These are phyloP conservation scores for Aspergillus carlsbadensis DNA, from an alignment of 495 filamentous ascomycete species.

Conservation along the genomic window DNA sequence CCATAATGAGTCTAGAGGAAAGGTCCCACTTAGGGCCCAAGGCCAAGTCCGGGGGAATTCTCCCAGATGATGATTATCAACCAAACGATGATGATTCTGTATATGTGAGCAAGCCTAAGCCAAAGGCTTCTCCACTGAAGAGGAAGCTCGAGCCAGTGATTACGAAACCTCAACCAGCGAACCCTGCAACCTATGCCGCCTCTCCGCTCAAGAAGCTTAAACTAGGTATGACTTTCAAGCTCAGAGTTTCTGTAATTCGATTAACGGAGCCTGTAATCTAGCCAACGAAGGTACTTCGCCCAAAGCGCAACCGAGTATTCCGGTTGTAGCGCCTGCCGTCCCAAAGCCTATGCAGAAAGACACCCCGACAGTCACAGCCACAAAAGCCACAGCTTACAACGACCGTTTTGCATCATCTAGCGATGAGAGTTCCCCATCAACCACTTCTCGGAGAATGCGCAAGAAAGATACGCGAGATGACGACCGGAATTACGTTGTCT, in stretches of 20 bases:
- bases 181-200: not conserved
- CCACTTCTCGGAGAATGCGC: not conserved
- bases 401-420: not conserved
- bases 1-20: not conserved
- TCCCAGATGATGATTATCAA: not conserved
- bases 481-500: not conserved
- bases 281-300: not conserved
- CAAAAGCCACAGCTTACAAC: too few species aligned
- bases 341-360: not conserved
- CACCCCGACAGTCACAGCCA: not conserved
- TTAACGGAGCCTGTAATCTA: not conserved
- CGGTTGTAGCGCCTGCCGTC: too few species aligned
- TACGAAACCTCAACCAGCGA: not conserved
- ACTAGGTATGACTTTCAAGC: not conserved
- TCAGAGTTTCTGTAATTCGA: not conserved
- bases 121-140: not conserved
- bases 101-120: not conserved
- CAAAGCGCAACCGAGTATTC: not conserved
- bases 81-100: not conserved
- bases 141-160: constrained; percentile 4
- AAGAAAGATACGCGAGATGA: not conserved
- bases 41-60: not conserved
- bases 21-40: not conserved
- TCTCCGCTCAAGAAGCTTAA: not conserved
- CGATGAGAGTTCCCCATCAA: not conserved